phyloP scores from a whole-genome alignment of 2,329 filamentous ascomycete genomes.

The Sclerotinia trifoliorum region DNA sequence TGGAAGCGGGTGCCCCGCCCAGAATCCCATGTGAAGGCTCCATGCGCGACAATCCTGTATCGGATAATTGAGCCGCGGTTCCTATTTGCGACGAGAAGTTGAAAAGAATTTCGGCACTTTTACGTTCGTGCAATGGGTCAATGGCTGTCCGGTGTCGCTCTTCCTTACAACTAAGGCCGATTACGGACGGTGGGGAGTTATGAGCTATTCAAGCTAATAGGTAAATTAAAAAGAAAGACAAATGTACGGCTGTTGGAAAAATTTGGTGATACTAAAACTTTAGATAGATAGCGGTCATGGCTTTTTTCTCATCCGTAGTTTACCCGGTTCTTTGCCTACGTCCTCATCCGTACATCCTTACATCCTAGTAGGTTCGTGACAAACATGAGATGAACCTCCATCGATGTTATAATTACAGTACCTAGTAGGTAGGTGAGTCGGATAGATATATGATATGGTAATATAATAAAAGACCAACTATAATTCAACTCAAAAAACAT shows the following conservation, averaged over 20 bases:
- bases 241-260: slow-evolving; percentile 8
- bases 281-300: not conserved
- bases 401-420: too few relatives aligned
- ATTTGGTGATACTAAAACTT: slow-evolving; percentile 8
- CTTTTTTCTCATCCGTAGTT: not conserved
- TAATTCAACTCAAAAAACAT: not conserved
- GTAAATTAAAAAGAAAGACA: slow-evolving; percentile 3
- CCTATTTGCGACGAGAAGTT: slow-evolving; percentile 18
- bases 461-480: not conserved
- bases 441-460: too few relatives aligned
- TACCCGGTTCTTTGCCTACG: not conserved
- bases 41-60: slow-evolving; percentile 31
- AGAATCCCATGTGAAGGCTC: slow-evolving; percentile 31
- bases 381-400: too few relatives aligned
- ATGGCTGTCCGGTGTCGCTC: slow-evolving; percentile 35
- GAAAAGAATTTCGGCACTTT: slow-evolving; percentile 24
- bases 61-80: slow-evolving; percentile 24
- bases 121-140: slow-evolving; percentile 29
- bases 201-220: not conserved
- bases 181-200: slow-evolving; percentile 26
- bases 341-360: too few relatives aligned
- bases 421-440: too few relatives aligned
- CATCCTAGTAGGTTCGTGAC: too few relatives aligned
- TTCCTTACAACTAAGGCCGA: slow-evolving; percentile 26
- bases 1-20: slow-evolving; percentile 34